Evolutionary conservation across 208 protist genomes (phyloP).

Genomic region (Acanthamoeba healyi): DNA sequence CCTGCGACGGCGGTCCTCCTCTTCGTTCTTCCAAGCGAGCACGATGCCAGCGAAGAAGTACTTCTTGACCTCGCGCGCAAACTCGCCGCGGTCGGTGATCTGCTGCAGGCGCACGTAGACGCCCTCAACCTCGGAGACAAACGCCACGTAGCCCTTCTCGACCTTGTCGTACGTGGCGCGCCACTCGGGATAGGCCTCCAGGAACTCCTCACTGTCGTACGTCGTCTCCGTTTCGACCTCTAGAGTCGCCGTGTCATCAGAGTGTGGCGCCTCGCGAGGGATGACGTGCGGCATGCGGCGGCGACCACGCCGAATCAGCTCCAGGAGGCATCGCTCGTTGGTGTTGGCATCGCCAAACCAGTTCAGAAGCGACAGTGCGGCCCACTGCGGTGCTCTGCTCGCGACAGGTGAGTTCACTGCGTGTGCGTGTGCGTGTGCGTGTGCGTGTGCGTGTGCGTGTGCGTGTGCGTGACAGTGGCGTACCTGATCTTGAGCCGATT

Average conservation of each 20-base stretch:
- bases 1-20: neutral
- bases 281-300: neutral
- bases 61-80: conserved; percentile 27
- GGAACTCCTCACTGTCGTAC: conserved; percentile 47
- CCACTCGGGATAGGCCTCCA: conserved; percentile 43
- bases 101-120: neutral
- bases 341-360: conserved; percentile 59
- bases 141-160: conserved; percentile 18
- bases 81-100: neutral
- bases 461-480: neutral
- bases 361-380: neutral
- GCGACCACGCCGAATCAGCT: neutral
- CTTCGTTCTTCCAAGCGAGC: conserved; percentile 11
- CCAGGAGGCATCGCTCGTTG: conserved; percentile 43
- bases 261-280: too few species aligned
- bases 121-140: neutral
- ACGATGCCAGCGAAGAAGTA: conserved; percentile 50
- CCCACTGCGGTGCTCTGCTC: conserved; percentile 52
- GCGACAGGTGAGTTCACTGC: too few species aligned
- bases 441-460: too few species aligned
- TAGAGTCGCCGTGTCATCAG: too few species aligned
- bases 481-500: neutral
- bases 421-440: too few species aligned
- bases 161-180: neutral
- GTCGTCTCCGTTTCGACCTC: neutral